Conservation (phyloP, 805 yeast genomes). For the Saturnispora hagleri region DNA sequence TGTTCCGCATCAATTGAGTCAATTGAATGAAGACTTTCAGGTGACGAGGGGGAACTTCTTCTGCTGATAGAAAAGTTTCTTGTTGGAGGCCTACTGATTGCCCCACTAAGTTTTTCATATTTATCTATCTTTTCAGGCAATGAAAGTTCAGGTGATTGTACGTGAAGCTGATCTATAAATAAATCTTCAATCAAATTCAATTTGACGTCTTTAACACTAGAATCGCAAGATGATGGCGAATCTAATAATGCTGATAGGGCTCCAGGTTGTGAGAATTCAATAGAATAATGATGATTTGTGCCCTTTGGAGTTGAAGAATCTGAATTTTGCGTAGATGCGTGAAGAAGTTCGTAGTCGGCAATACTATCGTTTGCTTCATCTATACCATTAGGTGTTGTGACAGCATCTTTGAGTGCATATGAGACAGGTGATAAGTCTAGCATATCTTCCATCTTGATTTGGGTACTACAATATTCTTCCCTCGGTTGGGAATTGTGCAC, state of each 20-base stretch:
- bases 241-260: conserved; percentile 12
- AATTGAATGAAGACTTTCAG: neutral
- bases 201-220: neutral
- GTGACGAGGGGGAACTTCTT: conserved; percentile 11
- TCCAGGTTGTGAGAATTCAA: conserved; percentile 9
- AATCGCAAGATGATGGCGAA: conserved; percentile 12
- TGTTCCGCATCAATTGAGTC: conserved; percentile 1
- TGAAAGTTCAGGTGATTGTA: conserved; percentile 2
- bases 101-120: conserved; percentile 24
- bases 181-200: neutral
- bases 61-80: conserved; percentile 10
- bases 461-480: neutral
- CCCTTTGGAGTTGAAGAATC: neutral
- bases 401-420: neutral
- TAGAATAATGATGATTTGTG: neutral
- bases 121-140: conserved; percentile 23
- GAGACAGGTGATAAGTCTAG: neutral
- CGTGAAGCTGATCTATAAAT: neutral
- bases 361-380: neutral
- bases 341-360: neutral
- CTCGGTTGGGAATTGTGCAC: neutral
- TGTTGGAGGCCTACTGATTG: conserved; percentile 7
- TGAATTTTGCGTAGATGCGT: neutral
- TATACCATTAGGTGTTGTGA: neutral
- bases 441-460: neutral